Conservation (phyloP, 2,329 filamentous ascomycete genomes). For the Ophiocordyceps camponoti-rufipedis region DNA sequence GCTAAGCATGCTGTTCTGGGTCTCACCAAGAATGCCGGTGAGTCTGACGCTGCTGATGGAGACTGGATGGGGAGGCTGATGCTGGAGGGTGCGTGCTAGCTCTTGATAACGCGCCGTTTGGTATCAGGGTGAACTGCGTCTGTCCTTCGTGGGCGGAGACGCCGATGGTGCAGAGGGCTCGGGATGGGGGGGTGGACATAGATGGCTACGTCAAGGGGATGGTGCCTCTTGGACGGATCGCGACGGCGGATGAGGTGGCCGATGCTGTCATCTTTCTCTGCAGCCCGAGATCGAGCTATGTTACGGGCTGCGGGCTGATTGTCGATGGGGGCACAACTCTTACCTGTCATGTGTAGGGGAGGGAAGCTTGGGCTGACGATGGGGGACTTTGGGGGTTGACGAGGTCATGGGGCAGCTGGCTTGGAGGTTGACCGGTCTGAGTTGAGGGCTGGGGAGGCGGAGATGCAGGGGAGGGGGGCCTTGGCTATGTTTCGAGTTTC, state of each 20-base stretch:
- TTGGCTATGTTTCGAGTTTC: too few relatives aligned
- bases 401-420: too few relatives aligned
- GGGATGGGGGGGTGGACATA: constrained; percentile 1
- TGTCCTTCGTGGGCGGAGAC: constrained; percentile 7
- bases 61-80: background rate
- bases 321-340: constrained; percentile 2
- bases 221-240: constrained; percentile 32
- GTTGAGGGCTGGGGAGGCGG: too few relatives aligned
- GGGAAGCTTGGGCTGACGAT: background rate
- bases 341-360: background rate
- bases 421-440: too few relatives aligned
- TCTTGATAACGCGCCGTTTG: constrained; percentile 3
- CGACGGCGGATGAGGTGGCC: constrained; percentile 45
- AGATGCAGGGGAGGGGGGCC: too few relatives aligned
- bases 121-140: constrained; percentile 7
- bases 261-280: constrained; percentile 50
- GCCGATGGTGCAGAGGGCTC: constrained; percentile 2
- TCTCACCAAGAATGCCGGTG: constrained; percentile 4
- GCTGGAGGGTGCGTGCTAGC: background rate
- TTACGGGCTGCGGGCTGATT: constrained; percentile 2
- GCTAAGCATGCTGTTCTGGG: constrained; percentile 5
- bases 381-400: background rate
- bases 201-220: constrained; percentile 1
- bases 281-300: constrained; percentile 4
- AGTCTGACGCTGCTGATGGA: background rate